phyloP scores from a whole-genome alignment of 2,329 filamentous ascomycete genomes.

The Trichoderma simmonsii region DNA sequence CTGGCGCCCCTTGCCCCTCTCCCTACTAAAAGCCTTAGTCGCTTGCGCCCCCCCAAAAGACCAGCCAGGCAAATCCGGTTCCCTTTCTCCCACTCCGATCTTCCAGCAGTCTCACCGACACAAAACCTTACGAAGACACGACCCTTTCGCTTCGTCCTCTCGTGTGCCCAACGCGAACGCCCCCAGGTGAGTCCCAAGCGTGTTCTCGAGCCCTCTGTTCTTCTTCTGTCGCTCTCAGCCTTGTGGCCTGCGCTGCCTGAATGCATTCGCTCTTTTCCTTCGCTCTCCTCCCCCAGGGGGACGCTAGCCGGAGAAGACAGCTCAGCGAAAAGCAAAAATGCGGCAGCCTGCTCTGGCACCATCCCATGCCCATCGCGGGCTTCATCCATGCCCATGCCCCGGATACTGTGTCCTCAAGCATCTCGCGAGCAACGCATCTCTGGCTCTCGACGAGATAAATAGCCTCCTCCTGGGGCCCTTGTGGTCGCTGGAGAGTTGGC shows the following conservation, averaged over 20 bases:
- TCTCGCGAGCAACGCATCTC: constrained; percentile 12
- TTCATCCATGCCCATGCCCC: constrained; percentile 1
- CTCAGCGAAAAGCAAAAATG: constrained; percentile 20
- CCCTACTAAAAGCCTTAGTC: constrained; percentile 6
- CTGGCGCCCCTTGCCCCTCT: constrained; percentile 8
- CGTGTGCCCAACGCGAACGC: constrained; percentile 12
- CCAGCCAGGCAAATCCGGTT: background rate
- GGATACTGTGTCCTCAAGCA: constrained; percentile 28
- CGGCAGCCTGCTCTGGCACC: constrained; percentile 18
- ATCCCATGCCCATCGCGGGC: background rate
- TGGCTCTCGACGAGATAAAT: constrained; percentile 15
- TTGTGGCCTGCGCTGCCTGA: background rate
- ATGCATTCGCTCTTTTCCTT: background rate
- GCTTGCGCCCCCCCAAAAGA: constrained; percentile 13
- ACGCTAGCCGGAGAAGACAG: constrained; percentile 18
- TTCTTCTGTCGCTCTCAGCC: background rate
- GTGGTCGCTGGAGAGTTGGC: background rate
- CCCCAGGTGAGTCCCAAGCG: constrained; percentile 5
- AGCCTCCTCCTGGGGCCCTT: constrained; percentile 8
- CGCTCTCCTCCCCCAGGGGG: constrained; percentile 9
- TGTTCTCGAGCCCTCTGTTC: background rate
- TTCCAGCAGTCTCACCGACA: constrained; percentile 20
- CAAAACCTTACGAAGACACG: constrained; percentile 16
- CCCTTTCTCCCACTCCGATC: constrained; percentile 17
- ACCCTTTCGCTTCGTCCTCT: constrained; percentile 13